phyloP scores from a whole-genome alignment of 1,284 basidiomycete genomes.

The Xerocomus minutiporus region DNA sequence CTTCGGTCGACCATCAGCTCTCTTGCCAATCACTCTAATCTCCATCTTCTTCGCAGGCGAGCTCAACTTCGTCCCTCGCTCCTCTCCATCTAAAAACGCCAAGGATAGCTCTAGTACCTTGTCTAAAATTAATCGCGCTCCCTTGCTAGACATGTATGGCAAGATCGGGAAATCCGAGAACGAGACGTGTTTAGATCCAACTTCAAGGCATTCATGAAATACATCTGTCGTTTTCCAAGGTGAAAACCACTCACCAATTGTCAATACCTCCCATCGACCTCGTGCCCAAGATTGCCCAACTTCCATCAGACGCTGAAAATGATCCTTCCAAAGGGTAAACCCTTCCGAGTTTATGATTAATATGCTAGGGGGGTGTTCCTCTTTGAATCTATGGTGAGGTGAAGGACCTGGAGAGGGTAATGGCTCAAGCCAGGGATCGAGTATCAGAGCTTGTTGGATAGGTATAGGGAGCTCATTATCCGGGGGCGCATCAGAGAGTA shows the following conservation, averaged over 20 bases:
- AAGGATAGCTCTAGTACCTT: conserved; percentile 42
- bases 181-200: conserved; percentile 47
- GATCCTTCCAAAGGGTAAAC: conserved; percentile 71
- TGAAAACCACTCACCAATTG: conserved; percentile 38
- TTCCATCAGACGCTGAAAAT: conserved; percentile 55
- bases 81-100: conserved; percentile 45
- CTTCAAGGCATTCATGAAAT: conserved; percentile 25
- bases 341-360: conserved; percentile 69
- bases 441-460: conserved; percentile 49
- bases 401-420: conserved; percentile 52
- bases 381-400: conserved; percentile 16
- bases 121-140: conserved; percentile 38
- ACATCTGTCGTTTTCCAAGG: neutral
- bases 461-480: conserved; percentile 43
- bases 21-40: conserved; percentile 39
- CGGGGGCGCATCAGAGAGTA: conserved; percentile 47
- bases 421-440: conserved; percentile 81
- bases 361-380: conserved; percentile 35
- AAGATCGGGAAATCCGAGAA: conserved; percentile 59
- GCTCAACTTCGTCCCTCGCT: conserved; percentile 32
- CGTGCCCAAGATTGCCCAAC: conserved; percentile 52
- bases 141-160: conserved; percentile 37
- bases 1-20: conserved; percentile 43
- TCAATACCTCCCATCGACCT: conserved; percentile 41
- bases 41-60: conserved; percentile 42